Evolutionary conservation across 768 basidiomycete species (phyloP), one percentile per base, ranked within the genome.

Genomic region (Leucosporidium scottii): DNA sequence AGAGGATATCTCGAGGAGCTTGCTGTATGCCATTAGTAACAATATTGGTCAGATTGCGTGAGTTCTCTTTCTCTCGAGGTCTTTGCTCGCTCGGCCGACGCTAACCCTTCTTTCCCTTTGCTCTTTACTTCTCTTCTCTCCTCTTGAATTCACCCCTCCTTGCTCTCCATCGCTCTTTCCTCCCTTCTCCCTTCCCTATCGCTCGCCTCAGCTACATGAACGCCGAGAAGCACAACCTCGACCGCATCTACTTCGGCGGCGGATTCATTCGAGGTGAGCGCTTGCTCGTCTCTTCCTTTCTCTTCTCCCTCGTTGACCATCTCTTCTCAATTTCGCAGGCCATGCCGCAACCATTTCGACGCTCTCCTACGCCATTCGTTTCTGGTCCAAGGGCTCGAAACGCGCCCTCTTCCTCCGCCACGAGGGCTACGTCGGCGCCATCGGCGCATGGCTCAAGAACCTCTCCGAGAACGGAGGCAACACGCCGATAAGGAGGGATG

Each of bases 21-120:
- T 99, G 77, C 82, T 99, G 39, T 98, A 97, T 78, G 94, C 93
- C 21, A 85, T 99, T 69, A 93, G 91, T 74, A 99, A 99, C 80
- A 99, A 99, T 79, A 99, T 99, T 73, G 96, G 96, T 21, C 96
- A 99, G 79, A 97, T 99, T 81, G 96, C 96, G 94, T 99, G 79
- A 78, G 93, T 88, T 20, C 10, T 25, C 28, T 30, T 8, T 21
- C 15, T 44, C 39, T 44, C 15, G 34, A 10, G 34, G 5, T 34
- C 5, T 17, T 44, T 15, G 39, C 8, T 44, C 13, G 36, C 10
- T 44, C 39, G 39, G 39, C 15, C 39, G 39, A 17, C 39, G 39
- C 39, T 44, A 13, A 44, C 39, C 25, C 15, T n/a, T n/a, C n/a
- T n/a, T n/a, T 51, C 31, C 28, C 30, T 44, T 34, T 34, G 36